phyloP scores from a whole-genome alignment of 352 stramenopile species.

The Phytophthora sojae region DNA sequence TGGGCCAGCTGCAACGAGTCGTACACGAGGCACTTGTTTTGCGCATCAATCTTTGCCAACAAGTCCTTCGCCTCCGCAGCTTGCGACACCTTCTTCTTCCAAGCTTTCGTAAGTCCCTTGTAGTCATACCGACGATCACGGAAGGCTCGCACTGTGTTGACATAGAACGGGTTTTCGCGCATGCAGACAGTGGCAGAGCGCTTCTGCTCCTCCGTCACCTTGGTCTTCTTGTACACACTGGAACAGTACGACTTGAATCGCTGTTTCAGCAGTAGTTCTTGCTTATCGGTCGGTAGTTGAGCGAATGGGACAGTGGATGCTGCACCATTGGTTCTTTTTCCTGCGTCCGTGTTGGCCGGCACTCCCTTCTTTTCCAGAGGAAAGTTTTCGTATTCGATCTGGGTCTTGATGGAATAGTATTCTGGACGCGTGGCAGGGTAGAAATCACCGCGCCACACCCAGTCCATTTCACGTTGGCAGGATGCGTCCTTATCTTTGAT shows the following conservation, averaged over 20 bases:
- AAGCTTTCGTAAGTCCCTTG: slow-evolving; percentile 98
- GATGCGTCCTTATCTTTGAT: slow-evolving; percentile 84
- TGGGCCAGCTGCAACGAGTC: slow-evolving; percentile 99
- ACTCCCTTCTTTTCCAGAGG: slow-evolving; percentile 34
- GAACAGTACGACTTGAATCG: slow-evolving; percentile 95
- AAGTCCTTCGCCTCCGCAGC: slow-evolving; percentile 86
- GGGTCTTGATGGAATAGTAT: slow-evolving; percentile 96
- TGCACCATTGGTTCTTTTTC: slow-evolving; percentile 22
- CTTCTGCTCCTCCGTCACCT: slow-evolving; percentile 96
- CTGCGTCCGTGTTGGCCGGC: slow-evolving; percentile 1
- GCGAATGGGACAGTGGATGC: slow-evolving; percentile 60
- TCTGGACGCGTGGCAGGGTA: slow-evolving; percentile 94
- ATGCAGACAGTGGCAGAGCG: slow-evolving; percentile 98
- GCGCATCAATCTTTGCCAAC: slow-evolving; percentile 87
- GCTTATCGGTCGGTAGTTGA: slow-evolving; percentile 63
- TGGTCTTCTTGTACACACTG: slow-evolving; percentile 97
- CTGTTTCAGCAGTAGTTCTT: slow-evolving; percentile 77
- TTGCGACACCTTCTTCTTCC: slow-evolving; percentile 83
- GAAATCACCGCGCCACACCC: slow-evolving; percentile 98
- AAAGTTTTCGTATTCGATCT: slow-evolving; percentile 94
- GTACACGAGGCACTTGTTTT: slow-evolving; percentile 94
- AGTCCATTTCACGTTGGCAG: slow-evolving; percentile 98
- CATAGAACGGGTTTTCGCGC: slow-evolving; percentile 99
- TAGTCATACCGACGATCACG: slow-evolving; percentile 99
- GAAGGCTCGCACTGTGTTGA: slow-evolving; percentile 99